phyloP scores from a whole-genome alignment of 1,284 basidiomycete genomes.

The Ustilago tritici region DNA sequence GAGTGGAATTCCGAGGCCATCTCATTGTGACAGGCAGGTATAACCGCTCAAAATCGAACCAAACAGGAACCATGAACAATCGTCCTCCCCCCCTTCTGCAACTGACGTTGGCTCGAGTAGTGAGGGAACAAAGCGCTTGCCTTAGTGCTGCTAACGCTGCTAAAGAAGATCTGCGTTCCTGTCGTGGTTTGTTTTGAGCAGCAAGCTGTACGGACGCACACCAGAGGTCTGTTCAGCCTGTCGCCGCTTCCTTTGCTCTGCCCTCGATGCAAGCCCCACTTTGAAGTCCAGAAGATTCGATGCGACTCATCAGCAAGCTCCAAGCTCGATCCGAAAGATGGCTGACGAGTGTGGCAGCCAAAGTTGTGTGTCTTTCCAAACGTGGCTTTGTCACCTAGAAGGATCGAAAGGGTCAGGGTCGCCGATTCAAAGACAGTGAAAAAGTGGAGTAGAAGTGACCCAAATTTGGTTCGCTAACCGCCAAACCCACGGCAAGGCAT shows the following conservation, averaged over 20 bases:
- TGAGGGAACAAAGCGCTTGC: neutral
- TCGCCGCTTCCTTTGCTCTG: neutral
- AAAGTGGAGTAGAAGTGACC: neutral
- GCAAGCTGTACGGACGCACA: neutral
- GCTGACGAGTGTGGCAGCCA: neutral
- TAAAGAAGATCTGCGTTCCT: no score
- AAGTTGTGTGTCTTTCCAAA: neutral
- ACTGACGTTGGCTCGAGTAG: no score
- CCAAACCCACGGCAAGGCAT: no score
- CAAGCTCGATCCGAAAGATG: neutral
- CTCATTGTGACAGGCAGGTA: neutral
- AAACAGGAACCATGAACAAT: neutral
- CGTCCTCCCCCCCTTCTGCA: neutral
- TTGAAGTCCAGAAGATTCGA: neutral
- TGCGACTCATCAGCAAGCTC: neutral
- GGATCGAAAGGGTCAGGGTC: slow-evolving; percentile 33
- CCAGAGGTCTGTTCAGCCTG: neutral
- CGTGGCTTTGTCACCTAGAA: neutral
- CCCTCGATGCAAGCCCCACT: neutral
- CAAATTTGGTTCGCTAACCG: no score
- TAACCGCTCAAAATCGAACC: no score
- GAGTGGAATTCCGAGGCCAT: neutral
- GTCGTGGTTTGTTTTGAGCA: neutral
- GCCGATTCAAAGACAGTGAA: neutral
- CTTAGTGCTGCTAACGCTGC: no score